Percentiles rank a stretch among this genome's conserved stretches.
Conservation (phyloP, 805 yeast genomes). For the Nakazawaea peltata region DNA sequence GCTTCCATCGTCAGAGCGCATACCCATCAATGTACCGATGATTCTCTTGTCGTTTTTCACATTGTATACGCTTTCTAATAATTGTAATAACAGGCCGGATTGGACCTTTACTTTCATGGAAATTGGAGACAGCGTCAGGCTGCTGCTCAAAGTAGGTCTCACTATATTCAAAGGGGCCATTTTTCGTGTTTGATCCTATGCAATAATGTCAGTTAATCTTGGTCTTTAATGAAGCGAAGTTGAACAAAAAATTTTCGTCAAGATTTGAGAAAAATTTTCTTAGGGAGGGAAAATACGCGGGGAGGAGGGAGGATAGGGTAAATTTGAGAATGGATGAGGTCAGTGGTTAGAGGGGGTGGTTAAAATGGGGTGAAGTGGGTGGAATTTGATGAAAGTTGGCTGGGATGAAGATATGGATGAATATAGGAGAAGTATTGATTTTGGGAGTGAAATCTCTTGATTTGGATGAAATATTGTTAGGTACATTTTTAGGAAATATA, state of each 20-base stretch:
- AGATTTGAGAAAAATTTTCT: neutral
- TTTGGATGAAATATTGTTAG: too few relatives aligned
- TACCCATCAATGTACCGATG: constrained; percentile 77
- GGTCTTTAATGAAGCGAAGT: neutral
- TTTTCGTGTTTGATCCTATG: too few relatives aligned
- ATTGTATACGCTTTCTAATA: constrained; percentile 63
- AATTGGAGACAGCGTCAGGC: constrained; percentile 20
- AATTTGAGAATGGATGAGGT: neutral
- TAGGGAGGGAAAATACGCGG: neutral
- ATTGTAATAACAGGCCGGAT: constrained; percentile 66
- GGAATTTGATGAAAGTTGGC: neutral
- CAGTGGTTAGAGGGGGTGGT: neutral
- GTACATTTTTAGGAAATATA: too few relatives aligned
- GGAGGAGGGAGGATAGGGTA: neutral
- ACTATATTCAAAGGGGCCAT: constrained; percentile 21
- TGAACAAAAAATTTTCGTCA: neutral
- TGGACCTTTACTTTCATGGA: constrained; percentile 52
- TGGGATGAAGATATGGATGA: neutral
- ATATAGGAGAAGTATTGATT: too few relatives aligned
- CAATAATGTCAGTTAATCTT: too few relatives aligned
- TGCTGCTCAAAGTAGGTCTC: constrained; percentile 39
- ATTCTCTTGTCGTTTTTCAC: constrained; percentile 51
- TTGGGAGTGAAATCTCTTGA: too few relatives aligned
- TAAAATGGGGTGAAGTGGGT: neutral
- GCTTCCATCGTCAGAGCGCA: constrained; percentile 76